A percentile compares a stretch with the other conserved stretches of the same genome.
Evolutionary conservation across 1,284 basidiomycete genomes (phyloP).

Genomic region (Schizopora paradoxa): DNA sequence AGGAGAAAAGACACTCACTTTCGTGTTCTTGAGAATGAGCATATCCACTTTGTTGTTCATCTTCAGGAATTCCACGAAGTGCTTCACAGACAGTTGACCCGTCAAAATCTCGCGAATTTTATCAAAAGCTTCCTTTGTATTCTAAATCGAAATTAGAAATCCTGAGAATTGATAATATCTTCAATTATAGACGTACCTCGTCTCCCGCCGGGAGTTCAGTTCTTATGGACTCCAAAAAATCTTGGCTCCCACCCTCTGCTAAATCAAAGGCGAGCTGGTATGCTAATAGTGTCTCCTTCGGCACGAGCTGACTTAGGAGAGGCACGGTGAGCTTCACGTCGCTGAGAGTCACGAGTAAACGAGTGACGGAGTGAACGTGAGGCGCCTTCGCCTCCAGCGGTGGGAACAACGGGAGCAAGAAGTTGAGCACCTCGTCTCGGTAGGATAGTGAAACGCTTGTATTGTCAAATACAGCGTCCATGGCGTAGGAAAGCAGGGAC

Average conservation of each 20-base stretch:
- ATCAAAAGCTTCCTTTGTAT: slow-evolving; percentile 57
- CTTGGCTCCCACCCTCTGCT: slow-evolving; percentile 87
- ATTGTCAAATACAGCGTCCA: slow-evolving; percentile 86
- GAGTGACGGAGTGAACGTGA: slow-evolving; percentile 73
- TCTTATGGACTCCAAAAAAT: slow-evolving; percentile 77
- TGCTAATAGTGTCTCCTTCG: slow-evolving; percentile 69
- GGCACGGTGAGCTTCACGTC: slow-evolving; percentile 69
- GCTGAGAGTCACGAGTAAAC: slow-evolving; percentile 84
- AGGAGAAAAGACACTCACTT: slow-evolving; percentile 41
- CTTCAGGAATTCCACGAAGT: slow-evolving; percentile 92
- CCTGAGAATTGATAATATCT: slow-evolving; percentile 7
- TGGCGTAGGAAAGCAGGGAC: slow-evolving; percentile 79
- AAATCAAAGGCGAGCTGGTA: slow-evolving; percentile 95
- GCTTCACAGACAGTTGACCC: slow-evolving; percentile 84
- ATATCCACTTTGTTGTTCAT: slow-evolving; percentile 91
- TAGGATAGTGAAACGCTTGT: slow-evolving; percentile 77
- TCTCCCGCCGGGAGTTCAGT: slow-evolving; percentile 61
- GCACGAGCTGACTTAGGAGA: slow-evolving; percentile 66
- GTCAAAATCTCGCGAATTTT: slow-evolving; percentile 78
- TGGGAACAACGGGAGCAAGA: slow-evolving; percentile 81
- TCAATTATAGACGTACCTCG: slow-evolving; percentile 38
- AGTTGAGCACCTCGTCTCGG: slow-evolving; percentile 79
- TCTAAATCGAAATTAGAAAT: slow-evolving; percentile 34
- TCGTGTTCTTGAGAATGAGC: slow-evolving; percentile 86
- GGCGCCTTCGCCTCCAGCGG: slow-evolving; percentile 67